A percentile compares a stretch with the other conserved stretches of the same genome.
phyloP scores from a whole-genome alignment of 805 yeast species.

The Saccharomycopsis sp. region DNA sequence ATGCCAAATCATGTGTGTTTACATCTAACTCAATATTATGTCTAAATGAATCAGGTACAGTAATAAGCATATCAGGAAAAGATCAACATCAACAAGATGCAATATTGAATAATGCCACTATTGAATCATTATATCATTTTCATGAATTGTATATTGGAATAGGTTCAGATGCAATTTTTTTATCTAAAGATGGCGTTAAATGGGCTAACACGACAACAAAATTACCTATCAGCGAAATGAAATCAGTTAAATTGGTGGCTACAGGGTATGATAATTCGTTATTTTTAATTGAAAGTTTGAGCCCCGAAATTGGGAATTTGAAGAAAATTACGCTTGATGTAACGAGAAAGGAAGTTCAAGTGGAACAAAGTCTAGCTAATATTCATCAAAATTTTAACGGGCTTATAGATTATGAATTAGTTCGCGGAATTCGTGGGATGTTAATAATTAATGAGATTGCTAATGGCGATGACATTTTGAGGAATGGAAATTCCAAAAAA shows the following conservation, averaged over 20 bases:
- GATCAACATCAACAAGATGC: not conserved
- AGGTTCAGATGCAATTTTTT: not conserved
- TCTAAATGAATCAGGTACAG: slow-evolving; percentile 4
- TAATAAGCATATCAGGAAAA: not conserved
- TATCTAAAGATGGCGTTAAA: slow-evolving; percentile 8
- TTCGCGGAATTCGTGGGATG: slow-evolving; percentile 50
- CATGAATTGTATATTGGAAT: slow-evolving; percentile 4
- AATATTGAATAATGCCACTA: not conserved
- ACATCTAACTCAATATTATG: slow-evolving; percentile 2
- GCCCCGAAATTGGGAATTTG: slow-evolving; percentile 33
- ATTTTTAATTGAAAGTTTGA: slow-evolving; percentile 28
- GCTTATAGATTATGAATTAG: slow-evolving; percentile 32
- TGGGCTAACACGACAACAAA: slow-evolving; percentile 11
- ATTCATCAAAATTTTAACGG: slow-evolving; percentile 30
- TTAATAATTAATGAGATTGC: slow-evolving; percentile 40
- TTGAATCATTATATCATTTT: not conserved
- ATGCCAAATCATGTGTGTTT: slow-evolving; percentile 3
- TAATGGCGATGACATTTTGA: slow-evolving; percentile 22
- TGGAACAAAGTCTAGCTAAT: slow-evolving; percentile 28
- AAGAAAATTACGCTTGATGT: slow-evolving; percentile 24
- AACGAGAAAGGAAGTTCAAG: not conserved
- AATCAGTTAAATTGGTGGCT: not conserved
- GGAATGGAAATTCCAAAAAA: slow-evolving; percentile 16
- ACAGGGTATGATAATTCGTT: slow-evolving; percentile 30
- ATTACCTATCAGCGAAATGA: too few relatives aligned